These are phyloP conservation scores for Schwanniomyces yamadae DNA, from an alignment of 805 yeast species.

Conservation along the genomic window DNA sequence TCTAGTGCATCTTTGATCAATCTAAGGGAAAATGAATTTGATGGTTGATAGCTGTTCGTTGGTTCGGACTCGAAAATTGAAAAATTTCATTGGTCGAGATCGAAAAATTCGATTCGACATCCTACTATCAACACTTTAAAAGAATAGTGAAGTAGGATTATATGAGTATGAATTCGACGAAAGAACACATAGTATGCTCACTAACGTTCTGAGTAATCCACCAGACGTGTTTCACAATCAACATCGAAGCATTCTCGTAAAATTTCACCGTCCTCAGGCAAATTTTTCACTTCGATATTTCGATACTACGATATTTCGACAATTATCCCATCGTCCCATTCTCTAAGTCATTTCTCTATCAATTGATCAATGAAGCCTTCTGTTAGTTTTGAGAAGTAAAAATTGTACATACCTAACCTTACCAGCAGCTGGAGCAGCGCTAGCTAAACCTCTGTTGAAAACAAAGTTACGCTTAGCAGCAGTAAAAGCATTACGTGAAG, in stretches of 20 bases:
- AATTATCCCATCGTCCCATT: background rate
- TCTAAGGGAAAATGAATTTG: too few species aligned
- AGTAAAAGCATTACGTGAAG: conserved; percentile 83
- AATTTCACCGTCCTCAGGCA: too few species aligned
- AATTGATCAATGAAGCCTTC: background rate
- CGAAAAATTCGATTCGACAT: conserved; percentile 1
- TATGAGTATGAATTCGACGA: too few species aligned
- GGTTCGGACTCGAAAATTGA: conserved; percentile 13
- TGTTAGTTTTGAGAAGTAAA: background rate
- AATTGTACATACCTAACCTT: conserved; percentile 74
- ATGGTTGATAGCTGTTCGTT: too few species aligned
- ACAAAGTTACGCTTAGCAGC: conserved; percentile 82
- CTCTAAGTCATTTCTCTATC: background rate
- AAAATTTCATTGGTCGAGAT: conserved; percentile 29
- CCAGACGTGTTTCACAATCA: too few species aligned
- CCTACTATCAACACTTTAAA: background rate
- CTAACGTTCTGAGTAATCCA: too few species aligned
- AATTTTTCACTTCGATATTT: too few species aligned
- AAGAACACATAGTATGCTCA: too few species aligned
- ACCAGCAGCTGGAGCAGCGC: conserved; percentile 75
- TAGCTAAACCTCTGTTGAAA: conserved; percentile 74
- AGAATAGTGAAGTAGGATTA: too few species aligned
- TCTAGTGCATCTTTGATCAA: too few species aligned
- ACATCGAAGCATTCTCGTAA: too few species aligned
- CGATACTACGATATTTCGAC: too few species aligned